Base-by-base conservation (phyloP, 495 filamentous ascomycete species). In the Penicillium desertorum region DNA sequence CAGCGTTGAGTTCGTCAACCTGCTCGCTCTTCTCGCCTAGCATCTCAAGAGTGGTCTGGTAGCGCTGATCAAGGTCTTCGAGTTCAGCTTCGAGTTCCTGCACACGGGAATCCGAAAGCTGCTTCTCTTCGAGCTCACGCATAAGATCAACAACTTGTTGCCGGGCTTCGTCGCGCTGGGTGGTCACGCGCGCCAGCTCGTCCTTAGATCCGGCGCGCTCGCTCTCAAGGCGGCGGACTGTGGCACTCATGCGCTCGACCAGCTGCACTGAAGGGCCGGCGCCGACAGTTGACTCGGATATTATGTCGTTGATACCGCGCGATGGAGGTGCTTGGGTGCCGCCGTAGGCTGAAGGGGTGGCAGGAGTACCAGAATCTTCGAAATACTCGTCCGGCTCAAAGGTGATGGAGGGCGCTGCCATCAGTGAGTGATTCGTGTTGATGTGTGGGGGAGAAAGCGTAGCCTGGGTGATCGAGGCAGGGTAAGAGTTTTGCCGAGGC, bases 11-110 rank as follows among this genome's bases (percentile, higher is more conserved):
- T 78, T 98, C 93, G 60, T 96, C 90, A 14, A 96, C 91, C 68
- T 85, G 73, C 79, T 98, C 94, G 67, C 89, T 96, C 84, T 95
- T 96, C 82, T 98, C 94, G 11, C 94, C 94, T 39, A 97, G 71
- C 88, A 98, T 87, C 77, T 97, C 92, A 42, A 98, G 76, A 44
- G 89, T 93, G 1, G 91, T 94, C 71, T 92, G 84, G 67, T 97
- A 96, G 62, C 93, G 77, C 61, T 81, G 74, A 45, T 86, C 86
- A 23, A 80, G 56, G 32, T 74, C 73, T 48, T 71, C 71, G 17
- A 92, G 71, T 58, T 87, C 84, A 45, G 69, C 74, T 69, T 96
- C 88, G 2, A 96, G 68, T 52, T 79, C 81, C 41, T 78, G 78
- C 11, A 89, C 81, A 47, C 76, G 81, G 59, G 76, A 73, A 39